phyloP scores from a whole-genome alignment of 108 stramenopile genomes.

The Nannochloropsis salina region DNA sequence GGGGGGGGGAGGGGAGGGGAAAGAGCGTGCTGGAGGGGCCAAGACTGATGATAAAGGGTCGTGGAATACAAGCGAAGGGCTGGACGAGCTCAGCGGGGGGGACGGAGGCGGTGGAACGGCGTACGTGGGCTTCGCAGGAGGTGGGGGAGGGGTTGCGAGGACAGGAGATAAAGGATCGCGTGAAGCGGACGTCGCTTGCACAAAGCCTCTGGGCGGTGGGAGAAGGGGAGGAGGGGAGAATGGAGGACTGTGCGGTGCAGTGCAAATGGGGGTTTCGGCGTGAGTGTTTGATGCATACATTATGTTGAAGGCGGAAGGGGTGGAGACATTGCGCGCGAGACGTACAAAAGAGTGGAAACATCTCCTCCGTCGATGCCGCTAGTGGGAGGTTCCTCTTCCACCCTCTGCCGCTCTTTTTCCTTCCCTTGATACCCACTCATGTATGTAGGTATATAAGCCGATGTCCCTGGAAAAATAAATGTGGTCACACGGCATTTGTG shows the following conservation, averaged over 20 bases:
- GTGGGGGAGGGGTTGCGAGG: neutral
- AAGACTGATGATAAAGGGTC: neutral
- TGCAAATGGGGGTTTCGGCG: neutral
- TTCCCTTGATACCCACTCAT: neutral
- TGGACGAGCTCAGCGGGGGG: neutral
- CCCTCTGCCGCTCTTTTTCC: neutral
- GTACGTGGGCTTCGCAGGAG: neutral
- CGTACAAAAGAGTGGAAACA: neutral
- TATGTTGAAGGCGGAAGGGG: too few relatives aligned
- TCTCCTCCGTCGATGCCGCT: neutral
- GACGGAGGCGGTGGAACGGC: neutral
- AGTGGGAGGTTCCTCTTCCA: neutral
- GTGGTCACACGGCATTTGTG: too few relatives aligned
- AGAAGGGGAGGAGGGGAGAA: neutral
- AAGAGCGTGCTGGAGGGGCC: neutral
- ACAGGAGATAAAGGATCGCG: neutral
- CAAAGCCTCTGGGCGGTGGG: neutral
- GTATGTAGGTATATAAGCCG: too few relatives aligned
- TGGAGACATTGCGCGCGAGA: too few relatives aligned
- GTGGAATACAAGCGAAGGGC: neutral
- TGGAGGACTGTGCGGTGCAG: neutral
- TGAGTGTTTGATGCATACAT: too few relatives aligned
- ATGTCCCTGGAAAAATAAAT: too few relatives aligned
- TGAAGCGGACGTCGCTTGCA: neutral
- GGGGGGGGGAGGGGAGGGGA: neutral